These are phyloP conservation scores for Aquilaria sinensis DNA, from an alignment of 345 rosid genomes.

Conservation along the genomic window DNA sequence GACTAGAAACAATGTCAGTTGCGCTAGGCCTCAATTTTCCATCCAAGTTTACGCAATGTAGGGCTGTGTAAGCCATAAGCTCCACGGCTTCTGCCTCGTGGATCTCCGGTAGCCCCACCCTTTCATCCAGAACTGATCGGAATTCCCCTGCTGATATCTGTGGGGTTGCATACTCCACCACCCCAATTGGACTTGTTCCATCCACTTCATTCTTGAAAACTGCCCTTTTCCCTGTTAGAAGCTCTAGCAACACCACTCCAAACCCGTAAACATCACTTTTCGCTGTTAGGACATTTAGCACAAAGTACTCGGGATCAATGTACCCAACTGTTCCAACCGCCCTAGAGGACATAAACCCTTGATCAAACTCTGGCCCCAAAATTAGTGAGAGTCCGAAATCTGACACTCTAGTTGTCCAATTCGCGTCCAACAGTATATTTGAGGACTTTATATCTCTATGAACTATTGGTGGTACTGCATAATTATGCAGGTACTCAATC, in stretches of 20 bases:
- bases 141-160: constrained; percentile 27
- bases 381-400: constrained; percentile 54
- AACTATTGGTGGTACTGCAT: constrained; percentile 58
- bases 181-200: constrained; percentile 24
- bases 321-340: constrained; percentile 70
- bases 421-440: constrained; percentile 45
- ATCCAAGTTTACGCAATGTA: constrained; percentile 43
- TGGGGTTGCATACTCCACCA: constrained; percentile 42
- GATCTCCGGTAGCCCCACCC: constrained; percentile 26
- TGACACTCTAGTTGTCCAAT: constrained; percentile 55
- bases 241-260: constrained; percentile 57
- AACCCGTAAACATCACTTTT: constrained; percentile 62
- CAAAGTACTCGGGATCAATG: constrained; percentile 70
- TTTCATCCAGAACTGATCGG: constrained; percentile 28
- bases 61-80: constrained; percentile 38
- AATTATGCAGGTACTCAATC: constrained; percentile 56
- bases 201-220: constrained; percentile 35
- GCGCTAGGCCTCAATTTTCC: constrained; percentile 51
- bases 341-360: constrained; percentile 27
- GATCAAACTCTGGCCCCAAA: constrained; percentile 39
- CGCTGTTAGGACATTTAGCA: constrained; percentile 32
- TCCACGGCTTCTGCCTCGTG: constrained; percentile 41
- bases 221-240: constrained; percentile 51
- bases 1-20: constrained; percentile 34
- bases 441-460: constrained; percentile 76